Base-by-base conservation (phyloP, 306 rosid species). In the Lablab purpureus region DNA sequence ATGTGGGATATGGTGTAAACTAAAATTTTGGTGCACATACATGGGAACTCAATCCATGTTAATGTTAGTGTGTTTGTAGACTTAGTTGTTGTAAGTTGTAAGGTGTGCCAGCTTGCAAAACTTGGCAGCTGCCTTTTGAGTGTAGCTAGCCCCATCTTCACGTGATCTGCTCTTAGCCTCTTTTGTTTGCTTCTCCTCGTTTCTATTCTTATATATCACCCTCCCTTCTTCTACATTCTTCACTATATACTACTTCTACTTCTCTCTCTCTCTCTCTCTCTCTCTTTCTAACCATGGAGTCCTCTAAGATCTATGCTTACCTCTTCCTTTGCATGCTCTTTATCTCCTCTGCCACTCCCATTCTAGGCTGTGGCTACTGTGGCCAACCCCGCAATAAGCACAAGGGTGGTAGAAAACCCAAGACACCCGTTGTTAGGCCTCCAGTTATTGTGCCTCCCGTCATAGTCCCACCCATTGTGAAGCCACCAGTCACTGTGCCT, bases 301-400 rank as follows among this genome's bases (percentile, higher is more conserved):
- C 88, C 80, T 77, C 93, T 2, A 91, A 91, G 76, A 14, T 63
- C 56, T 54, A 87, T 78, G 94, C 93, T 55, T 73, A 85, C 71
- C 78, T 93, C 81, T 77, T 96, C 84, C 76, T 96, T 67, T 93
- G 80, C 91, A 91, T 93, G 89, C 91, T 96, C 64, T 81, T 91
- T 84, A 11, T 91, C 23, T 93, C 99, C 79, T 83, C 94, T 0
- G 82, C 84, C 62, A 49, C 96, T 15, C 96, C 99, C 56, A 91
- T 92, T 56, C 88, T 90, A 5, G 94, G 88, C 9, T 91, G 98
- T 74, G 87, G 86, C 49, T 47, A 46, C 18, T 96, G 99, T 30
- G 90, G 92, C 1, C 84, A 85, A 2, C 93, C 89, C 7, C 83
- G 89, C 0, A 81, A 88, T 8, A 85, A 75, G 41, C 86, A 40